Conservation (phyloP, 192 early-diverging fungal species). For the Coemansia pectinata region DNA sequence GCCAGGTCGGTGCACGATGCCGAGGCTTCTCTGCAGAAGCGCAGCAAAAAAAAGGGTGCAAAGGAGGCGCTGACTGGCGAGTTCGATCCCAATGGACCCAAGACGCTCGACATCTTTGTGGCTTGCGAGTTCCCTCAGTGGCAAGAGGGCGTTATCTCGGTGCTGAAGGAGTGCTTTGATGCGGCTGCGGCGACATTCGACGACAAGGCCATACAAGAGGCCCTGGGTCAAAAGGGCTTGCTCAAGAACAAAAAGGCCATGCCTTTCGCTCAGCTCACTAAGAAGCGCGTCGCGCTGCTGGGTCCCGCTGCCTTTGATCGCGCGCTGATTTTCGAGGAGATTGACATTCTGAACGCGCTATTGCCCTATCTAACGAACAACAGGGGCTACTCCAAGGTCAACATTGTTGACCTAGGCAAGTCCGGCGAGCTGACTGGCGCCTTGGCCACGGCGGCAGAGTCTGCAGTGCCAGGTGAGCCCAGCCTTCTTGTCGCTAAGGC, state of each 20-base stretch:
- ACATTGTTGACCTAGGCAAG: slow-evolving; percentile 48
- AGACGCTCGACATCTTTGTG: slow-evolving; percentile 77
- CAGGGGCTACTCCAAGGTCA: slow-evolving; percentile 61
- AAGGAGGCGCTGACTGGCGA: slow-evolving; percentile 56
- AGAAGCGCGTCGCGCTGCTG: slow-evolving; percentile 71
- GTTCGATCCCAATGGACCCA: slow-evolving; percentile 63
- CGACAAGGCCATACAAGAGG: slow-evolving; percentile 70
- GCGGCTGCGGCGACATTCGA: slow-evolving; percentile 62
- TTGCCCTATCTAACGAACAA: slow-evolving; percentile 60
- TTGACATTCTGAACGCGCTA: slow-evolving; percentile 60
- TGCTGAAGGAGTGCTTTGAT: slow-evolving; percentile 63
- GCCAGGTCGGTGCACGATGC: slow-evolving; percentile 77
- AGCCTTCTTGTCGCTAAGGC: slow-evolving; percentile 40
- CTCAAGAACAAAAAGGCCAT: slow-evolving; percentile 96
- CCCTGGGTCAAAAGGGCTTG: slow-evolving; percentile 68
- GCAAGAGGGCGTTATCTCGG: slow-evolving; percentile 75
- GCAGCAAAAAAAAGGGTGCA: slow-evolving; percentile 78
- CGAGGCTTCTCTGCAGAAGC: slow-evolving; percentile 59
- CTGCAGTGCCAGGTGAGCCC: slow-evolving; percentile 51
- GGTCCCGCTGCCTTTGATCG: slow-evolving; percentile 80
- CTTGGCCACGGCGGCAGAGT: slow-evolving; percentile 32
- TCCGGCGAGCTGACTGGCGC: slow-evolving; percentile 36
- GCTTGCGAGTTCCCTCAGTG: slow-evolving; percentile 87
- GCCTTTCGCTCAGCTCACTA: slow-evolving; percentile 91
- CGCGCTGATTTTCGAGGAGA: slow-evolving; percentile 80